Conservation (phyloP, 2,329 filamentous ascomycete genomes). For the Botrytis aclada region DNA sequence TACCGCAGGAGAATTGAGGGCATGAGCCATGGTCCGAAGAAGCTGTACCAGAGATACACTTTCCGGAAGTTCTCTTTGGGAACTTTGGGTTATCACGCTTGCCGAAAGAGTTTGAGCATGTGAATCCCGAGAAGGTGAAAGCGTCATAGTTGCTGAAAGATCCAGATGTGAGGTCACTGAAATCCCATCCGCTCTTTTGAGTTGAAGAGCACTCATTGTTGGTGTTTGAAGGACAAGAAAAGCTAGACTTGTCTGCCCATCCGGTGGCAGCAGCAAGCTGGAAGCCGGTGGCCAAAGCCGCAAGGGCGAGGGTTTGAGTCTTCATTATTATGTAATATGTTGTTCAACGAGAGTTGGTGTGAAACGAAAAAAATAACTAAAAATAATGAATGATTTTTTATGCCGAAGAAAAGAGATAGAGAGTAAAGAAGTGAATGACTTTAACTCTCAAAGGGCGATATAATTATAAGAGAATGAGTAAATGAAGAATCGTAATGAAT, state of each 20-base stretch:
- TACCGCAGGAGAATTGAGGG: conserved; percentile 58
- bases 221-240: conserved; percentile 66
- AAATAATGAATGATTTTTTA: conserved; percentile 36
- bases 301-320: conserved; percentile 33
- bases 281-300: conserved; percentile 36
- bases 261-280: conserved; percentile 46
- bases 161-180: conserved; percentile 60
- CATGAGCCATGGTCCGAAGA: conserved; percentile 45
- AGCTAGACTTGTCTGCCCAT: conserved; percentile 54
- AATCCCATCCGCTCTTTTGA: conserved; percentile 71
- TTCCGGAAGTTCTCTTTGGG: conserved; percentile 42
- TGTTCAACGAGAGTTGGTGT: conserved; percentile 28
- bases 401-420: conserved; percentile 37
- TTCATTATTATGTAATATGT: conserved; percentile 41
- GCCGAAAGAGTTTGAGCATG: conserved; percentile 58
- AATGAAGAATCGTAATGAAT: conserved; percentile 14
- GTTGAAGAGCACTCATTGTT: conserved; percentile 73
- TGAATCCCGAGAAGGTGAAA: conserved; percentile 72
- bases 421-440: conserved; percentile 47
- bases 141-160: conserved; percentile 64
- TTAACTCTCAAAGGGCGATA: conserved; percentile 36
- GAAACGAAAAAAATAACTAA: conserved; percentile 25
- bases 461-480: conserved; percentile 18
- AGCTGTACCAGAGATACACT: conserved; percentile 58
- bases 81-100: conserved; percentile 52